Percentiles rank a stretch among this genome's conserved stretches.
phyloP scores from a whole-genome alignment of 805 yeast species.

The Scheffersomyces amazonensis region DNA sequence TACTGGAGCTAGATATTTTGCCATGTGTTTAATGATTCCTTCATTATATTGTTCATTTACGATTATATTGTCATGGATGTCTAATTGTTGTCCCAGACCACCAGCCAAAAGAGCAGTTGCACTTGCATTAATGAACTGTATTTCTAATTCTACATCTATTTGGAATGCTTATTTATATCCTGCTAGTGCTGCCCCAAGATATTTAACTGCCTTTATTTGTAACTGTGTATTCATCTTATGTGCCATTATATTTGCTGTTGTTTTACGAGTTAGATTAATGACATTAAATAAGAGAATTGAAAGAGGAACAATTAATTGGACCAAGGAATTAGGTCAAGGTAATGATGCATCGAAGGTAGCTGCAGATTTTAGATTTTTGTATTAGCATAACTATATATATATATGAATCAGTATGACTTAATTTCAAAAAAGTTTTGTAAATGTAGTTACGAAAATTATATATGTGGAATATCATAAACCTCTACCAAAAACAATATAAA shows the following conservation, averaged over 20 bases:
- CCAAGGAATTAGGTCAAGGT: constrained; percentile 45
- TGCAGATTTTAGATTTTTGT: constrained; percentile 43
- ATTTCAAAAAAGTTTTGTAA: too few species aligned
- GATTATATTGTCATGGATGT: constrained; percentile 52
- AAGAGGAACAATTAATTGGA: constrained; percentile 49
- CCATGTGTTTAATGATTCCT: constrained; percentile 60
- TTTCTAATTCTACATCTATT: constrained; percentile 54
- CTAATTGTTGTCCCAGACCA: constrained; percentile 55
- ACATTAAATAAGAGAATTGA: constrained; percentile 41
- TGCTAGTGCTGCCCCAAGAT: constrained; percentile 41
- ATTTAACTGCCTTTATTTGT: constrained; percentile 44
- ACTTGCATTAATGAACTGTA: constrained; percentile 53
- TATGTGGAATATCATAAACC: too few species aligned
- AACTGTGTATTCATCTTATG: constrained; percentile 45
- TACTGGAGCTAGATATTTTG: constrained; percentile 56
- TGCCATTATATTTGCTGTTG: constrained; percentile 37
- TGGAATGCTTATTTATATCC: constrained; percentile 56
- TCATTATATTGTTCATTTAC: constrained; percentile 54
- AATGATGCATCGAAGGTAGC: constrained; percentile 40
- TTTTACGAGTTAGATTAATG: constrained; percentile 36
- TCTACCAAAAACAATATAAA: too few species aligned
- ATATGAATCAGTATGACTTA: too few species aligned
- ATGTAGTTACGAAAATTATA: too few species aligned
- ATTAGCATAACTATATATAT: too few species aligned
- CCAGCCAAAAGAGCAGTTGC: constrained; percentile 60